phyloP scores from a whole-genome alignment of 1,284 basidiomycete species.

The Mycena citricolor region DNA sequence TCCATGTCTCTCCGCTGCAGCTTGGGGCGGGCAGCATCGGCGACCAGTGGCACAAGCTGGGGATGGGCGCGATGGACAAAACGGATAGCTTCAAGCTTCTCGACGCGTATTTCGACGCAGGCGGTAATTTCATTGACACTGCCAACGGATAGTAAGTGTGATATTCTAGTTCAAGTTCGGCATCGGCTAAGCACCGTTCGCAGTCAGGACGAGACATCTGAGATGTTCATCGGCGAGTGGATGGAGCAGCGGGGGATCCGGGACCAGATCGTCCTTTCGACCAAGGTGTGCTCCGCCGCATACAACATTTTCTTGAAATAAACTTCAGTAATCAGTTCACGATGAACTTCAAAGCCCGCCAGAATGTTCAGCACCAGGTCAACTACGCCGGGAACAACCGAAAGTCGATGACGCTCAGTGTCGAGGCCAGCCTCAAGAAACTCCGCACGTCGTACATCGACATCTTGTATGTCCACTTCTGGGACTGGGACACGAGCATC shows the following conservation, averaged over 20 bases:
- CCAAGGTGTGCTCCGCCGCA: conserved; percentile 33
- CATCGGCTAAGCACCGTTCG: neutral
- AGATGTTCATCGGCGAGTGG: conserved; percentile 48
- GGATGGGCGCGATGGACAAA: conserved; percentile 14
- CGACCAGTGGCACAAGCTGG: conserved; percentile 1
- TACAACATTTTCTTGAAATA: neutral
- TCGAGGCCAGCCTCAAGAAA: conserved; percentile 53
- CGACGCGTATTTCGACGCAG: conserved; percentile 4
- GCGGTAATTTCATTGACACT: conserved; percentile 11
- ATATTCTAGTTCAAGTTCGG: neutral
- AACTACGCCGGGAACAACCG: conserved; percentile 47
- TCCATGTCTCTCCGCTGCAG: conserved; percentile 12
- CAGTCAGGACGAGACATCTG: conserved; percentile 42
- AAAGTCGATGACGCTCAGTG: conserved; percentile 45
- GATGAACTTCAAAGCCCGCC: conserved; percentile 3
- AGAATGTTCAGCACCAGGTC: conserved; percentile 25
- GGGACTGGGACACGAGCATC: conserved; percentile 48
- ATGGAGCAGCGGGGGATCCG: conserved; percentile 39
- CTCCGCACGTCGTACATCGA: conserved; percentile 58
- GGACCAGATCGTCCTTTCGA: conserved; percentile 46
- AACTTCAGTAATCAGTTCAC: neutral
- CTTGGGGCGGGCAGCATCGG: conserved; percentile 11
- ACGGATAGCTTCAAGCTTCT: conserved; percentile 7
- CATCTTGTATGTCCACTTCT: conserved; percentile 54
- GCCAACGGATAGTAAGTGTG: conserved; percentile 12